Percentiles rank a stretch among this genome's conserved stretches.
phyloP scores from a whole-genome alignment of 257 asterid species.

The Scutellaria baicalensis region DNA sequence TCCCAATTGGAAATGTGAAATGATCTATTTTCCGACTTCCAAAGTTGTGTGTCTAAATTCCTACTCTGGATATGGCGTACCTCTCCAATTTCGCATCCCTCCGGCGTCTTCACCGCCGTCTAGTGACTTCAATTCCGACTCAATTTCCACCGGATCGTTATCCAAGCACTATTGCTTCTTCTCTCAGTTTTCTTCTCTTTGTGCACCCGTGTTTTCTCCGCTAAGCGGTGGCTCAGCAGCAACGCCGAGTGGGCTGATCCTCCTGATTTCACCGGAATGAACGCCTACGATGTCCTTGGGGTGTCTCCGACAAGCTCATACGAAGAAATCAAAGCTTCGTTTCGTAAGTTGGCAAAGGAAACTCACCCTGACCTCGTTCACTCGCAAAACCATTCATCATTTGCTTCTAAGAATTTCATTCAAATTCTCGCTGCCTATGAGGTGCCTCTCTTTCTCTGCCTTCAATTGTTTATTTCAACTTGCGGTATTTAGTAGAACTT shows the following conservation, averaged over 20 bases:
- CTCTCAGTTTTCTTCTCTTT: background rate
- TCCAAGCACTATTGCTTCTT: background rate
- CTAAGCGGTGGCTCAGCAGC: conserved; percentile 46
- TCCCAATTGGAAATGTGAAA: background rate
- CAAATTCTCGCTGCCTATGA: conserved; percentile 89
- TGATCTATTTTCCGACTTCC: background rate
- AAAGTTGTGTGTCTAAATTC: background rate
- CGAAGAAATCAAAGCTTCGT: conserved; percentile 70
- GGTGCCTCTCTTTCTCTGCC: conserved; percentile 31
- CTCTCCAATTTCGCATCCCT: conserved; percentile 17
- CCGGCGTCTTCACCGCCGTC: conserved; percentile 22
- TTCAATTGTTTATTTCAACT: background rate
- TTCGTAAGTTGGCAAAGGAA: conserved; percentile 79
- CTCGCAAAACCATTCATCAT: conserved; percentile 26
- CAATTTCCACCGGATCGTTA: background rate
- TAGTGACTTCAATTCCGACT: conserved; percentile 16
- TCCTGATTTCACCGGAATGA: conserved; percentile 54
- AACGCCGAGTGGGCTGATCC: conserved; percentile 43
- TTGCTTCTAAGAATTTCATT: conserved; percentile 49
- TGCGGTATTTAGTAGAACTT: background rate
- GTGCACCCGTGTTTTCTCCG: conserved; percentile 10
- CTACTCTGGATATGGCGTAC: conserved; percentile 33
- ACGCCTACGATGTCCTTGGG: conserved; percentile 74
- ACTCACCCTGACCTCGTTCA: conserved; percentile 84
- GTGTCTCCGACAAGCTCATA: conserved; percentile 65